These are phyloP conservation scores for Bryoglossum gracile DNA, from an alignment of 495 filamentous ascomycete species.

Conservation along the genomic window DNA sequence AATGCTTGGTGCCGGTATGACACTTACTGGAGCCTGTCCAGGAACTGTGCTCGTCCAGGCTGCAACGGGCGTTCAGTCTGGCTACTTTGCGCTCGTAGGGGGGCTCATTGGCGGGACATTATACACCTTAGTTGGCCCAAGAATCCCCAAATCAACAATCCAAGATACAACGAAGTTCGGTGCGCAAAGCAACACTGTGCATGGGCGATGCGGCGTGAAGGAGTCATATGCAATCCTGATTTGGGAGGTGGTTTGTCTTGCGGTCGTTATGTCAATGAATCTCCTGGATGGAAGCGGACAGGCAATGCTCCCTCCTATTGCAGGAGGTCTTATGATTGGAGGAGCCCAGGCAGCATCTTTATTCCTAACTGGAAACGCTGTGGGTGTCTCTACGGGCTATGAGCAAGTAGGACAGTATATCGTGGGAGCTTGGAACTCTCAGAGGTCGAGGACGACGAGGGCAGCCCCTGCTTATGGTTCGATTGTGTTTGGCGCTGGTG, in stretches of 20 bases:
- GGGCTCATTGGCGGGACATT: not conserved
- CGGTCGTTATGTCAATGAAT: not conserved
- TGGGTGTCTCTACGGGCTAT: not conserved
- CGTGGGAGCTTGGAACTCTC: not conserved
- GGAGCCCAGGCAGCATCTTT: slow-evolving; percentile 39
- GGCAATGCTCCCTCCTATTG: slow-evolving; percentile 26
- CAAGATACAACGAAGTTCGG: not conserved
- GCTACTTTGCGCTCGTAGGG: not conserved
- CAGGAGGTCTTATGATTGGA: slow-evolving; percentile 44
- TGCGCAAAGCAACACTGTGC: no score
- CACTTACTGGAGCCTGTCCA: not conserved
- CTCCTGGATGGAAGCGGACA: not conserved
- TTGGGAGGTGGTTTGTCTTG: not conserved
- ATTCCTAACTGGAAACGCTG: slow-evolving; percentile 23
- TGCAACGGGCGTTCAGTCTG: not conserved
- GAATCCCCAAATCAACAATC: not conserved
- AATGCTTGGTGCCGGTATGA: not conserved
- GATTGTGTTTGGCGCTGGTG: not conserved
- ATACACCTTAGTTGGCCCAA: not conserved
- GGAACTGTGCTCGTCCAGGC: not conserved
- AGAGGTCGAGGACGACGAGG: no score
- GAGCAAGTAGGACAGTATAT: not conserved
- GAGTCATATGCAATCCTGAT: not conserved
- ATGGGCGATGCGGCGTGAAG: not conserved
- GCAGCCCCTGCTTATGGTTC: not conserved